Percentiles rank a stretch among this genome's conserved stretches.
phyloP scores from a whole-genome alignment of 306 rosid species.

The Cicer arietinum region DNA sequence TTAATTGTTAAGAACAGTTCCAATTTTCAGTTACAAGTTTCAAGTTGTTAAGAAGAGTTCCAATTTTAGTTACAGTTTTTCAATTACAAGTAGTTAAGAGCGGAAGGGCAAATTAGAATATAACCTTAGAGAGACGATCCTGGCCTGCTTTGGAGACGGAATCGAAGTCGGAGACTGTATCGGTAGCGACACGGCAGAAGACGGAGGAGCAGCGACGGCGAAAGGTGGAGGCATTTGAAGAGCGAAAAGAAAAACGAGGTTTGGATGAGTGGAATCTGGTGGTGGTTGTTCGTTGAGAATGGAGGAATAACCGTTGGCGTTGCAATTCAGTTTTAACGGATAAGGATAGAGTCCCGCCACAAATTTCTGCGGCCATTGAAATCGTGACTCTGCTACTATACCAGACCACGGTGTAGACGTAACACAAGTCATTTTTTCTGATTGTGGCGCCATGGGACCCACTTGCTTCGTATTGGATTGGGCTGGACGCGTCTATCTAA shows the following conservation, averaged over 20 bases:
- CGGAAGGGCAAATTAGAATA: background rate
- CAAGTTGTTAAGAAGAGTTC: background rate
- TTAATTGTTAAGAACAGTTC: background rate
- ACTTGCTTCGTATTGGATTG: background rate
- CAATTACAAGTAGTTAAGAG: background rate
- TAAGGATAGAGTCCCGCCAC: slow-evolving; percentile 67
- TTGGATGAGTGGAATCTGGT: slow-evolving; percentile 42
- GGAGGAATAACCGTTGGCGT: slow-evolving; percentile 20
- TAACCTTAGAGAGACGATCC: slow-evolving; percentile 78
- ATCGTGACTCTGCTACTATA: slow-evolving; percentile 4
- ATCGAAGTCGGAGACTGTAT: slow-evolving; percentile 53
- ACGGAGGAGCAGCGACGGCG: slow-evolving; percentile 44
- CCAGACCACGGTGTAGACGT: background rate
- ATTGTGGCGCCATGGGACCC: slow-evolving; percentile 11
- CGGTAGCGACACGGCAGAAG: slow-evolving; percentile 52
- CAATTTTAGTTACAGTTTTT: background rate
- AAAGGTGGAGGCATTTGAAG: slow-evolving; percentile 38
- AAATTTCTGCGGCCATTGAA: slow-evolving; percentile 72
- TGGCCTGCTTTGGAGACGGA: slow-evolving; percentile 59
- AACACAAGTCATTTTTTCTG: slow-evolving; percentile 10
- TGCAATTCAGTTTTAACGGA: slow-evolving; percentile 59
- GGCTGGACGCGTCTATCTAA: background rate
- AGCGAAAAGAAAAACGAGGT: slow-evolving; percentile 32
- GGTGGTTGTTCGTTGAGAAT: slow-evolving; percentile 36
- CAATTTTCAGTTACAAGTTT: background rate